Evolutionary conservation across 2,329 filamentous ascomycete genomes (phyloP), one percentile per base, ranked within the genome.

Genomic region (Curvularia sp.): DNA sequence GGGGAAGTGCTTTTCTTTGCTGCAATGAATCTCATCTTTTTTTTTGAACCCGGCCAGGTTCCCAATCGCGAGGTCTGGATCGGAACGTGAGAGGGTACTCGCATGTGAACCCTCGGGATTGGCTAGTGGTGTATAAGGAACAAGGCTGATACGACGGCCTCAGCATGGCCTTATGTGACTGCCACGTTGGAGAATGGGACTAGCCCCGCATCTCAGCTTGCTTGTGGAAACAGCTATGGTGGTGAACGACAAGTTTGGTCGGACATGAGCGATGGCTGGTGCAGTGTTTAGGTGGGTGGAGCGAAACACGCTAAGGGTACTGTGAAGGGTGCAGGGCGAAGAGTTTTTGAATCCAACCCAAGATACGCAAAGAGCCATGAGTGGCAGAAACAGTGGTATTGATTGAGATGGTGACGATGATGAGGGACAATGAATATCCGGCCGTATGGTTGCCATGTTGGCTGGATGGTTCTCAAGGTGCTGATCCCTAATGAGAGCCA

Each of bases 141-240:
- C 55, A 43, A 41, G 30, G 41, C n/a, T 43, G 23, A 12, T 27
- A 36, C 6, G 34, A 4, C 45, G 38, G 43, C 23, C 39, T 45
- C 55, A 43, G 19, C 21, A 53, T 59, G 34, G 47, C 42, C 34
- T 55, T 36, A 18, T 41, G 19, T 49, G 36, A 34, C 36, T 42
- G 47, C 43, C 32, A 30, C 23, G 52, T 39, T 55, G 52, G 28
- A 49, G 5, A 25, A 28, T 25, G 38, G 42, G 47, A 59, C 32
- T 34, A 41, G 52, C 52, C 38, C 52, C 56, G 36, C 47, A 50
- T 36, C 34, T 55, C 56, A 59, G 56, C 56, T 47, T 48, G 52
- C 36, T 3, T 51, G 52, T 55, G 12, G 46, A 47, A 28, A 55
- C 27, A 36, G 36, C 42, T 52, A 51, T 47, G 18, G 56, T 55